Conservation (phyloP, 768 basidiomycete genomes). For the Pholiota conissans region DNA sequence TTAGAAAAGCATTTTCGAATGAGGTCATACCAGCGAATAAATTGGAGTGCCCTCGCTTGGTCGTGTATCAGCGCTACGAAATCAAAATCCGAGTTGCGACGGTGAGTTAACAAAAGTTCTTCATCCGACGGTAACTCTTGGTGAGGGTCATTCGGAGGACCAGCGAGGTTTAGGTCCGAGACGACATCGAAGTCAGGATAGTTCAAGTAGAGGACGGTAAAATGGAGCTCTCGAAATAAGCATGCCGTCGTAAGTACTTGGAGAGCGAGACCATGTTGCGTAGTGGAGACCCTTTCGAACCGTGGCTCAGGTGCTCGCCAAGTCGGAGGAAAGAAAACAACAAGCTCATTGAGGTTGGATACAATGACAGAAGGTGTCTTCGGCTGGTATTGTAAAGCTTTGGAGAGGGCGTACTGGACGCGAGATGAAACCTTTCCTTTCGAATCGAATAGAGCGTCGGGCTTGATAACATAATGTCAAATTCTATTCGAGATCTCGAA, state of each 20-base stretch:
- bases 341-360: background rate
- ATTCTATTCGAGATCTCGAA: no score
- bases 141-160: constrained; percentile 17
- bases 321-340: constrained; percentile 3
- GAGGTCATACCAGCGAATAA: constrained; percentile 25
- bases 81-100: constrained; percentile 26
- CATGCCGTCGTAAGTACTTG: constrained; percentile 15
- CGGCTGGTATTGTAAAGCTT: background rate
- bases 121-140: constrained; percentile 18
- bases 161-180: background rate
- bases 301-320: background rate
- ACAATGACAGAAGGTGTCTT: background rate
- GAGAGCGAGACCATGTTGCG: constrained; percentile 13
- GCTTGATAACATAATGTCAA: no score
- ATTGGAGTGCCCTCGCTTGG: constrained; percentile 23
- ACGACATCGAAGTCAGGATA: background rate
- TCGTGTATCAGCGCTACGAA: constrained; percentile 20
- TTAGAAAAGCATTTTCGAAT: constrained; percentile 13
- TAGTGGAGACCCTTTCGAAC: constrained; percentile 15
- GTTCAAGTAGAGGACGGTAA: background rate
- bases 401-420: no score
- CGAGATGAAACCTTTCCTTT: no score
- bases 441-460: no score
- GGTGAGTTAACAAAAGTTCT: constrained; percentile 19
- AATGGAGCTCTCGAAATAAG: background rate